Percentiles rank a stretch among this genome's conserved stretches.
These are phyloP conservation scores for Simplicillium aogashimaense DNA, from an alignment of 2,329 filamentous ascomycete species.

Conservation along the genomic window DNA sequence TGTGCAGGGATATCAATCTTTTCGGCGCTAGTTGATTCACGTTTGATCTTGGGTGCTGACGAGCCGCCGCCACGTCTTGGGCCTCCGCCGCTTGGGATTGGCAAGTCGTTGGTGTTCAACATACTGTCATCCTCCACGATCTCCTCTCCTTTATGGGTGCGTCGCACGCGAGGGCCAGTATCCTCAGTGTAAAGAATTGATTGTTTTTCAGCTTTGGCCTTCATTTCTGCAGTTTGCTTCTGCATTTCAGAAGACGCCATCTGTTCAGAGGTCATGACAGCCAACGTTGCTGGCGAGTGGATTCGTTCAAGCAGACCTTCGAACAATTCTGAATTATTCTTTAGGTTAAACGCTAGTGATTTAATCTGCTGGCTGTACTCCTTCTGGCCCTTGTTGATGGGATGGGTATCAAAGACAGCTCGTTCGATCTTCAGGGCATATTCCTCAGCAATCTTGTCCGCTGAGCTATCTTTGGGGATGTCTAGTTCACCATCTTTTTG, in stretches of 20 bases:
- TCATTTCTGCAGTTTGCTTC: conserved; percentile 64
- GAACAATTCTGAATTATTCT: conserved; percentile 73
- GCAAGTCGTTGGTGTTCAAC: conserved; percentile 15
- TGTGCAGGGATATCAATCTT: conserved; percentile 17
- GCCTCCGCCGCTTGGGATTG: conserved; percentile 11
- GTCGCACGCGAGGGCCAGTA: conserved; percentile 62
- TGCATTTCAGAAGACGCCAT: conserved; percentile 89
- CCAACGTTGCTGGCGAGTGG: conserved; percentile 65
- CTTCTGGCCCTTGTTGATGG: conserved; percentile 30
- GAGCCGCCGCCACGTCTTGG: conserved; percentile 1
- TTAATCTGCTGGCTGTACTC: conserved; percentile 57
- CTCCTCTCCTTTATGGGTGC: conserved; percentile 94
- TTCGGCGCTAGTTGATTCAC: conserved; percentile 21
- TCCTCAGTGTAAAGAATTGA: conserved; percentile 73
- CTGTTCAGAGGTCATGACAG: conserved; percentile 82
- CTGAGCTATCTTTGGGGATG: conserved; percentile 52
- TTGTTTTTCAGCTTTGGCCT: conserved; percentile 70
- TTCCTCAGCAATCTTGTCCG: conserved; percentile 55
- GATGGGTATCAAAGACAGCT: conserved; percentile 48
- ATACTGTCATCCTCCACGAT: conserved; percentile 66
- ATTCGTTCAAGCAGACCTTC: conserved; percentile 63
- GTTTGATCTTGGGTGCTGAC: conserved; percentile 16
- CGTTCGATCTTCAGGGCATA: conserved; percentile 76
- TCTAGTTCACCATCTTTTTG: conserved; percentile 55
- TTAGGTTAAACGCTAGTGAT: conserved; percentile 75